Evolutionary conservation across 805 yeast species (phyloP), one percentile per base, ranked within the genome.

Genomic region (Metschnikowia kunwiensis): DNA sequence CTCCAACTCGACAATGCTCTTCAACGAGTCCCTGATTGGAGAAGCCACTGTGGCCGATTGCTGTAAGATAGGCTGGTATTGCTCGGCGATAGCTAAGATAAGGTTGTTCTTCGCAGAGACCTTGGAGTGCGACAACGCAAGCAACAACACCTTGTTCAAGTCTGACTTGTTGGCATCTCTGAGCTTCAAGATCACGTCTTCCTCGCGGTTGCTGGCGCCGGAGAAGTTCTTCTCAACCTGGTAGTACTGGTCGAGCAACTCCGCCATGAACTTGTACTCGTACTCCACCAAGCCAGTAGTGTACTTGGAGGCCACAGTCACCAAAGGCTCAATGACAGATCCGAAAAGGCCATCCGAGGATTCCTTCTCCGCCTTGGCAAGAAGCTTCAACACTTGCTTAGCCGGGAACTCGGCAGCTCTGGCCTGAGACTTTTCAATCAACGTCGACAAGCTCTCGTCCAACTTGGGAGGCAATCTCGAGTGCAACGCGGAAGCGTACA

Each of bases 381-480:
- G 69, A 36, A 82, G 68, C 55, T 86, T 83, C 46, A 78, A 60
- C 25, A 91, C 62, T 61, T 81, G 93, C 63, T 85, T 85, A 27
- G 97, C 87, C 34, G 99, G 99, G 81, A 93, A 93, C 47, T 87
- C 89, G 25, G 85, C 89, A 44, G 70, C 65, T 62, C 95, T 75
- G 27, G 70, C 65, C 27, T 60, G 63, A 34, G 80, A 67, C 60
- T 91, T 80, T 32, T 82, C 84, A 44, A 93, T 72, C 40, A 84
- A 68, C 20, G 78, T 69, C 7, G 72, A 60, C 50, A 93, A 72
- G 30, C 77, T 70, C 33, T 77, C 74, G 57, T 88, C 95, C 47
- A 93, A 73, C 48, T 81, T 77, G 3, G 74, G 57, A 25, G 97
- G 95, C 53, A 93, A 68, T 68, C 98, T 82, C 13, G 95, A 80